Conservation (phyloP, 345 rosid genomes). For the Erucastrum elatum region DNA sequence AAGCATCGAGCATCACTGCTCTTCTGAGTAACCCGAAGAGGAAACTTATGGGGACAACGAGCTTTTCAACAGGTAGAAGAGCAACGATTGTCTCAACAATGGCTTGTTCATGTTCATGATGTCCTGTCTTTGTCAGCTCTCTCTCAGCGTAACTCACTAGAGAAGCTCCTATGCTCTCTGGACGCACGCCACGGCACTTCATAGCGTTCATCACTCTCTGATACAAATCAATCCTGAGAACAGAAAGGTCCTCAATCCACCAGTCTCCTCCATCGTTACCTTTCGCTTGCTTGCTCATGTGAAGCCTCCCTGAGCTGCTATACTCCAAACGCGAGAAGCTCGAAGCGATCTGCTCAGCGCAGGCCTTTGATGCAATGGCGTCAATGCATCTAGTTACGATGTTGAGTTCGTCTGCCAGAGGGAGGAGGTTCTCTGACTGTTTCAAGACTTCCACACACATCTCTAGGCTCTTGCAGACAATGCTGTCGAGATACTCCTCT, state of each 20-base stretch:
- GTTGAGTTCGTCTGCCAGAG: slow-evolving; percentile 88
- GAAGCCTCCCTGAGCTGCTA: slow-evolving; percentile 97
- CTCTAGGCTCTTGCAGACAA: slow-evolving; percentile 88
- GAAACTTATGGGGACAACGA: slow-evolving; percentile 77
- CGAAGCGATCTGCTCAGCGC: slow-evolving; percentile 89
- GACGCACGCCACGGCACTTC: slow-evolving; percentile 94
- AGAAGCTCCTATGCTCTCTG: slow-evolving; percentile 93
- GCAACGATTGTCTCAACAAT: slow-evolving; percentile 83
- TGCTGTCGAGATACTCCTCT: slow-evolving; percentile 81
- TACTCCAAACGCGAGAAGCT: slow-evolving; percentile 95
- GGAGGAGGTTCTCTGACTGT: slow-evolving; percentile 83
- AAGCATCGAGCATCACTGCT: slow-evolving; percentile 82
- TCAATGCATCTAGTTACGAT: slow-evolving; percentile 82
- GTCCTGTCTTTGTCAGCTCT: slow-evolving; percentile 69
- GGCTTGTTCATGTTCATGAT: slow-evolving; percentile 58
- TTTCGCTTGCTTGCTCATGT: slow-evolving; percentile 83
- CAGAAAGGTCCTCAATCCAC: slow-evolving; percentile 96
- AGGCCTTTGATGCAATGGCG: slow-evolving; percentile 90
- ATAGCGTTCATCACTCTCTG: slow-evolving; percentile 82
- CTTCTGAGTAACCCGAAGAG: slow-evolving; percentile 88
- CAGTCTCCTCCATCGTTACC: slow-evolving; percentile 60
- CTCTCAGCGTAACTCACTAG: slow-evolving; percentile 82
- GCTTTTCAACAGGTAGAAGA: slow-evolving; percentile 88
- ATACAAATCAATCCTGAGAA: slow-evolving; percentile 76
- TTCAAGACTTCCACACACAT: slow-evolving; percentile 84